phyloP scores from a whole-genome alignment of 2,329 filamentous ascomycete species.

The Purpureocillium lavendulum region DNA sequence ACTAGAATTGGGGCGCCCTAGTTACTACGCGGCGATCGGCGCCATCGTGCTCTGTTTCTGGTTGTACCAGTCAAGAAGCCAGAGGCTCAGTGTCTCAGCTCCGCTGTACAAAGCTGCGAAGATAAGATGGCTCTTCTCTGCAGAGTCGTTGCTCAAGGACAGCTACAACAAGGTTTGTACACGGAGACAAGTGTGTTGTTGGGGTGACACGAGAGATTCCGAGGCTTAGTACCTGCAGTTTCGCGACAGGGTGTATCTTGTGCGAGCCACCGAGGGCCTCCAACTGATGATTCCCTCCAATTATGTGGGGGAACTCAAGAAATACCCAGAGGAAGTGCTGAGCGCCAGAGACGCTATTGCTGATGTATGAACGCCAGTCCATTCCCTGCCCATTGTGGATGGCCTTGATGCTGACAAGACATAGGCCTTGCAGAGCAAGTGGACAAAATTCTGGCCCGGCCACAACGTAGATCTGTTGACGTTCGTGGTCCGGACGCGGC shows the following conservation, averaged over 20 bases:
- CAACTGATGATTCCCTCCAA: slow-evolving; percentile 38
- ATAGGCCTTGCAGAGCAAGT: slow-evolving; percentile 41
- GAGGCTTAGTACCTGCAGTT: slow-evolving; percentile 24
- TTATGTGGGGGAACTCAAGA: slow-evolving; percentile 37
- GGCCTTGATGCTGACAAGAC: not conserved
- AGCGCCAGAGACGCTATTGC: slow-evolving; percentile 39
- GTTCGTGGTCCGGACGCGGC: slow-evolving; percentile 34
- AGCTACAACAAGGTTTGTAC: slow-evolving; percentile 37
- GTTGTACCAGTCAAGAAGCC: slow-evolving; percentile 26
- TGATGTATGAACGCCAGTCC: slow-evolving; percentile 24
- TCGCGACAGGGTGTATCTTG: slow-evolving; percentile 39
- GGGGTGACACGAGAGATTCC: too few species aligned
- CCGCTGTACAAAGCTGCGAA: slow-evolving; percentile 41
- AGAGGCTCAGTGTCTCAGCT: slow-evolving; percentile 19
- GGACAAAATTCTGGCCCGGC: slow-evolving; percentile 40
- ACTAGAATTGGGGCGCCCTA: slow-evolving; percentile 13
- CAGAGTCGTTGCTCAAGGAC: slow-evolving; percentile 36
- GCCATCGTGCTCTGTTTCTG: slow-evolving; percentile 27
- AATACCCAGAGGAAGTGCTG: slow-evolving; percentile 37
- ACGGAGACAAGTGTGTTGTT: too few species aligned
- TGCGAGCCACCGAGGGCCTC: slow-evolving; percentile 40
- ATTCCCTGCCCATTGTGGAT: not conserved
- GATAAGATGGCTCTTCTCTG: slow-evolving; percentile 42
- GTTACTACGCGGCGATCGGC: slow-evolving; percentile 32
- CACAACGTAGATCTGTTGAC: slow-evolving; percentile 36